Conservation (phyloP, 169 alveolate species). For the Eimeria praecox region DNA sequence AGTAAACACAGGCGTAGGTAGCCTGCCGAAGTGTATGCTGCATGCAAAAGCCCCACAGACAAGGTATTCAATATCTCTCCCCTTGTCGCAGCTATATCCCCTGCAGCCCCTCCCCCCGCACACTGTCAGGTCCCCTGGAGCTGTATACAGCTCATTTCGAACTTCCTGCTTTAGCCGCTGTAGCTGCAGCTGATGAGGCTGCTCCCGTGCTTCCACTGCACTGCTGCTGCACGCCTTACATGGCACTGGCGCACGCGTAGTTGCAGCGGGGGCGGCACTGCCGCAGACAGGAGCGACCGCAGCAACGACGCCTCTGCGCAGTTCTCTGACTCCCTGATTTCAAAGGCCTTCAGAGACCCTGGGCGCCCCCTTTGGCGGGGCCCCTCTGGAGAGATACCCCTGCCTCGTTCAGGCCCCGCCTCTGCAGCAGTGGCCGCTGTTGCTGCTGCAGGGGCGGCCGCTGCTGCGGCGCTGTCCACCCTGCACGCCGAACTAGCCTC, state of each 20-base stretch:
- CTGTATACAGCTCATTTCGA: background rate
- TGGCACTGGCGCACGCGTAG: slow-evolving; percentile 15
- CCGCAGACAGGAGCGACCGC: slow-evolving; percentile 62
- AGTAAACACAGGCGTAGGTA: slow-evolving; percentile 7
- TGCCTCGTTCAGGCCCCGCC: background rate
- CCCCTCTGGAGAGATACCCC: background rate
- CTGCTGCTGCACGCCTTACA: slow-evolving; percentile 1
- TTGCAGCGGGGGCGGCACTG: slow-evolving; percentile 66
- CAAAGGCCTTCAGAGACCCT: slow-evolving; percentile 61
- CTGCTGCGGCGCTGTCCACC: background rate
- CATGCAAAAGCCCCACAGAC: background rate
- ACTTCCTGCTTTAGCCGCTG: background rate
- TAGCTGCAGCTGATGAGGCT: background rate
- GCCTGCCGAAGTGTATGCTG: slow-evolving; percentile 31
- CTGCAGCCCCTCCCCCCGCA: background rate
- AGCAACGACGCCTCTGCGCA: slow-evolving; percentile 56
- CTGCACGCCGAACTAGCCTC: background rate
- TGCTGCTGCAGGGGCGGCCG: background rate
- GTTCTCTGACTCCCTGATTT: slow-evolving; percentile 7
- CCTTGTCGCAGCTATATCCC: background rate
- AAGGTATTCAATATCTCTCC: background rate
- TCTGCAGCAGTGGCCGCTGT: background rate
- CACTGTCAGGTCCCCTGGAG: background rate
- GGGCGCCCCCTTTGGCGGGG: slow-evolving; percentile 27
- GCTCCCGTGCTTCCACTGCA: background rate